Percentiles rank a stretch among this genome's conserved stretches.
phyloP scores from a whole-genome alignment of 768 basidiomycete genomes.

The Pleurotus sapidus region DNA sequence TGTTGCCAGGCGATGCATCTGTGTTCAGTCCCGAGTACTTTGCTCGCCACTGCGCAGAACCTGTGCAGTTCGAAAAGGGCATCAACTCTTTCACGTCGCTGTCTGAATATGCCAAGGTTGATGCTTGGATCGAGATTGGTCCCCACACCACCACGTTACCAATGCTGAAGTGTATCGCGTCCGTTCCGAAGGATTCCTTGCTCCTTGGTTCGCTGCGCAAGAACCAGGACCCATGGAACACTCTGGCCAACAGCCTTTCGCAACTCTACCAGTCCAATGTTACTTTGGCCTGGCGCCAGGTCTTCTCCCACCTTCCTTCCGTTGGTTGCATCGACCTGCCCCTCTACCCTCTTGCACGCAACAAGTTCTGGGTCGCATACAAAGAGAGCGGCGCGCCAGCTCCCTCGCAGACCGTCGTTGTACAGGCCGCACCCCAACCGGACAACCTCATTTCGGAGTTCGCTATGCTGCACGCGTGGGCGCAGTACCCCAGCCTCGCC shows the following conservation, averaged over 20 bases:
- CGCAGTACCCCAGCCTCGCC: constrained; percentile 34
- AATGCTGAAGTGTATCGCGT: constrained; percentile 45
- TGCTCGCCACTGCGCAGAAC: constrained; percentile 53
- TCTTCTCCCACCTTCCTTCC: constrained; percentile 44
- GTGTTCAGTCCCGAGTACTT: constrained; percentile 54
- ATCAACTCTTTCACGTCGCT: constrained; percentile 36
- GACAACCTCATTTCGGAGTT: constrained; percentile 19
- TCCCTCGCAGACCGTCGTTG: neutral
- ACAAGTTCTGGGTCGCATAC: constrained; percentile 57
- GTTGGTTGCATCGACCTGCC: constrained; percentile 52
- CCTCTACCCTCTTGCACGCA: constrained; percentile 56
- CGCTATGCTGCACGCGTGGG: constrained; percentile 37
- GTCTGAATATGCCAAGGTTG: constrained; percentile 23
- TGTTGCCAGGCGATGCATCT: constrained; percentile 47
- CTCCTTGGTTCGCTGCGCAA: constrained; percentile 52
- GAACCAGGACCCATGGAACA: constrained; percentile 38
- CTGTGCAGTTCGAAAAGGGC: constrained; percentile 54
- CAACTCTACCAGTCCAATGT: constrained; percentile 42
- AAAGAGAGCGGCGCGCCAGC: constrained; percentile 18
- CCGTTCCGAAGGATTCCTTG: constrained; percentile 25
- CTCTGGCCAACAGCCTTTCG: constrained; percentile 43
- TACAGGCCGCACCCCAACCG: neutral
- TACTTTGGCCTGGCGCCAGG: constrained; percentile 50
- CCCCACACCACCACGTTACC: constrained; percentile 58
- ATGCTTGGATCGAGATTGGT: constrained; percentile 66